phyloP scores from a whole-genome alignment of 2,329 filamentous ascomycete genomes.

The Aspergillus sp. region DNA sequence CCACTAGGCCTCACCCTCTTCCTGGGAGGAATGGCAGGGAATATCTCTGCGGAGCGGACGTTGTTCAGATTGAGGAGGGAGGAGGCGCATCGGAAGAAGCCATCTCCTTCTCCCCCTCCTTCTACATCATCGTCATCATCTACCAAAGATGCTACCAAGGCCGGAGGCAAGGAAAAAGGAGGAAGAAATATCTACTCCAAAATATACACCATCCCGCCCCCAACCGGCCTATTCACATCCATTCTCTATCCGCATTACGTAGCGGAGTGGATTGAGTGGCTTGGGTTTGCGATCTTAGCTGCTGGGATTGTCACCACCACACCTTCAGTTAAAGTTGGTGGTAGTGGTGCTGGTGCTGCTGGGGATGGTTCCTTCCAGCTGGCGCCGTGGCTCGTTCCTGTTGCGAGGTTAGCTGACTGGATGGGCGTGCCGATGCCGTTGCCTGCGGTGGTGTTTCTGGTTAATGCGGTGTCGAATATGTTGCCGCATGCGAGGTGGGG shows the following conservation, averaged over 20 bases:
- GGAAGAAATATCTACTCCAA: conserved; percentile 64
- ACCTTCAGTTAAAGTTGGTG: neutral
- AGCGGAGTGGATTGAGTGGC: conserved; percentile 97
- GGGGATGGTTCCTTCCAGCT: conserved; percentile 22
- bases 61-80: conserved; percentile 80
- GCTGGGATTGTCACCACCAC: conserved; percentile 31
- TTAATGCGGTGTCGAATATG: conserved; percentile 92
- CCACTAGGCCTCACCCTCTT: conserved; percentile 72
- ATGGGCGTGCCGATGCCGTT: conserved; percentile 55
- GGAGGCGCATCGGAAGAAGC: conserved; percentile 49
- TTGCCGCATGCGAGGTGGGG: conserved; percentile 80
- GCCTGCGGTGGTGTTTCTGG: conserved; percentile 76
- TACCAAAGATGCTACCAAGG: conserved; percentile 33
- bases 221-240: conserved; percentile 77
- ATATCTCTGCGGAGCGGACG: conserved; percentile 88
- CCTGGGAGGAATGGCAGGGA: conserved; percentile 71
- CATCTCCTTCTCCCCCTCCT: conserved; percentile 42
- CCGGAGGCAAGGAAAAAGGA: conserved; percentile 32
- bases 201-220: conserved; percentile 80
- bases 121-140: neutral
- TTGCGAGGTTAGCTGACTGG: conserved; percentile 29
- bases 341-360: too few relatives aligned
- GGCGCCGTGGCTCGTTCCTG: conserved; percentile 40
- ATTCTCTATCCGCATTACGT: conserved; percentile 91
- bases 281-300: conserved; percentile 73